Evolutionary conservation across 106 monocot species (phyloP).

Genomic region (Alisma plantagoaquatica): DNA sequence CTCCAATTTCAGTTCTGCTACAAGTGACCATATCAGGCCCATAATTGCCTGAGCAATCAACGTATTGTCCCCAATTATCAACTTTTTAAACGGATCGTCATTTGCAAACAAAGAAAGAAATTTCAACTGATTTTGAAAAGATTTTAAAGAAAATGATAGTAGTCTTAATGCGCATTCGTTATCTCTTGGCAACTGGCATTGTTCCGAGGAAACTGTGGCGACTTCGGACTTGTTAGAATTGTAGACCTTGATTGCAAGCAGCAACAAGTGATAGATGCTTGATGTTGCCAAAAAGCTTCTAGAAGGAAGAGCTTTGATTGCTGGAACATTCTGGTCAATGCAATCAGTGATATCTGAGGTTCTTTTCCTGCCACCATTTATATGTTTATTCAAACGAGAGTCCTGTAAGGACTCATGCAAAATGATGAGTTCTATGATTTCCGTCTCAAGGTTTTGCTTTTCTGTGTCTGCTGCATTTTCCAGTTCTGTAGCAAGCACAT

Average conservation of each 20-base stretch:
- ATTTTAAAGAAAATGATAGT: constrained; percentile 52
- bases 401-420: constrained; percentile 37
- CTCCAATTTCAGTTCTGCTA: constrained; percentile 26
- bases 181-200: too few relatives aligned
- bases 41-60: constrained; percentile 44
- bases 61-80: constrained; percentile 52
- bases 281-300: constrained; percentile 53
- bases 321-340: constrained; percentile 3
- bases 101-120: constrained; percentile 20
- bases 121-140: constrained; percentile 52
- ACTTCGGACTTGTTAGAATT: not conserved
- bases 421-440: constrained; percentile 51
- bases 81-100: constrained; percentile 22
- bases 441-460: constrained; percentile 35
- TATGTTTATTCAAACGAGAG: constrained; percentile 14
- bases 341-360: constrained; percentile 20
- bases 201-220: too few relatives aligned
- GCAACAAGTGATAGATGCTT: constrained; percentile 42
- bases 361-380: constrained; percentile 19
- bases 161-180: too few relatives aligned
- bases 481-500: constrained; percentile 43
- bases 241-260: constrained; percentile 21
- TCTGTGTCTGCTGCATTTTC: constrained; percentile 39
- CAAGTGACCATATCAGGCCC: constrained; percentile 47
- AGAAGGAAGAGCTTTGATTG: constrained; percentile 26